Evolutionary conservation across 495 filamentous ascomycete genomes (phyloP).

Genomic region (Chaetomium tenue): DNA sequence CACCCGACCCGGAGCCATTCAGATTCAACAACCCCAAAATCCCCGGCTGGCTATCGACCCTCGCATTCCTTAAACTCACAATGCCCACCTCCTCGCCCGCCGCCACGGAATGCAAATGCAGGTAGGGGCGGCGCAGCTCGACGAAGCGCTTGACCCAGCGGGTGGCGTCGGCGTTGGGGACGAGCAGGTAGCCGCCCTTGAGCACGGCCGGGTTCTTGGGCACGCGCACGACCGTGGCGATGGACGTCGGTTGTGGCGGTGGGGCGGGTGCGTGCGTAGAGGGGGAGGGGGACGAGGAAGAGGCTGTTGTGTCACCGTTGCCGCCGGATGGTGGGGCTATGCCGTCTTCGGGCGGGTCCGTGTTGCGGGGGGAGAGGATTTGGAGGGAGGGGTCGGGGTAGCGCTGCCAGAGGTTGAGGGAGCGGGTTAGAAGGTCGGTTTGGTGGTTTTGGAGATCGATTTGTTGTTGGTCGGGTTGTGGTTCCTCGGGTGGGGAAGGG

Average conservation of each 20-base stretch:
- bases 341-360: constrained; percentile 68
- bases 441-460: constrained; percentile 52
- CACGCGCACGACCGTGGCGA: constrained; percentile 66
- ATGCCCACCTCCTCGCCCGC: constrained; percentile 88
- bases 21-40: constrained; percentile 70
- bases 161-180: constrained; percentile 68
- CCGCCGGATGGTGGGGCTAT: constrained; percentile 32
- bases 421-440: constrained; percentile 62
- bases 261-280: neutral
- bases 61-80: constrained; percentile 77
- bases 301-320: neutral
- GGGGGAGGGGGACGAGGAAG: neutral
- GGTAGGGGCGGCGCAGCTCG: constrained; percentile 86
- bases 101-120: constrained; percentile 79
- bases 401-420: constrained; percentile 73
- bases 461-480: constrained; percentile 14
- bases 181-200: constrained; percentile 80
- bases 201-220: constrained; percentile 72
- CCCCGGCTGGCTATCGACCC: constrained; percentile 85
- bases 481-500: constrained; percentile 7
- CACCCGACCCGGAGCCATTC: constrained; percentile 22
- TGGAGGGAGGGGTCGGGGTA: constrained; percentile 69
- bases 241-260: constrained; percentile 48
- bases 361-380: constrained; percentile 73
- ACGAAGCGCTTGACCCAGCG: constrained; percentile 89